These are phyloP conservation scores for Chytriomyces sp. DNA, from an alignment of 192 early-diverging fungal species.

Conservation along the genomic window DNA sequence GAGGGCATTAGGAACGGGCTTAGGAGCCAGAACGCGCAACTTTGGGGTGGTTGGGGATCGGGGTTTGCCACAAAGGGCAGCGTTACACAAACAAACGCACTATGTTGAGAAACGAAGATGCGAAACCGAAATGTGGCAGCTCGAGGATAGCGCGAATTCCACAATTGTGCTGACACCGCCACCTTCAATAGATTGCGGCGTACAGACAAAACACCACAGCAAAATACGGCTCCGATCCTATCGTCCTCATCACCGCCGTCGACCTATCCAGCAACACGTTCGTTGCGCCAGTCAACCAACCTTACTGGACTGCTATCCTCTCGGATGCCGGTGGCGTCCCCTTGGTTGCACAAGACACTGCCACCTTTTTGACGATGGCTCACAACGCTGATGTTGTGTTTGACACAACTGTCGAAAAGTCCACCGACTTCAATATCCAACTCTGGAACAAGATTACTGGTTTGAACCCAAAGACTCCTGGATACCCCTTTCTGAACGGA, in stretches of 20 bases:
- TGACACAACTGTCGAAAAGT: not conserved
- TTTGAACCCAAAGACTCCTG: not conserved
- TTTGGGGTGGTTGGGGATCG: no score
- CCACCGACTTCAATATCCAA: not conserved
- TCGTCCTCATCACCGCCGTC: not conserved
- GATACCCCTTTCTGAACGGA: constrained; percentile 19
- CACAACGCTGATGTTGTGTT: constrained; percentile 7
- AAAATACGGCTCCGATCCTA: not conserved
- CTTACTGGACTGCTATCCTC: not conserved
- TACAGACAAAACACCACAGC: not conserved
- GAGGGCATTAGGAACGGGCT: no score
- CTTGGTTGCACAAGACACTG: not conserved
- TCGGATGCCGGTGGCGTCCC: constrained; percentile 9
- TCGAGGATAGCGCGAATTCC: no score
- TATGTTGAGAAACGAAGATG: no score
- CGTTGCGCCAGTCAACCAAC: not conserved
- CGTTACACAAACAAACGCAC: no score
- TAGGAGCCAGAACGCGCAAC: no score
- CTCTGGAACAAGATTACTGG: constrained; percentile 2
- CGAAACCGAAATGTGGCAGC: no score
- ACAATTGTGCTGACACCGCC: no score
- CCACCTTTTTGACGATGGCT: not conserved
- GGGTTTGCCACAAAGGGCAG: no score
- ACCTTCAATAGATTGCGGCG: not conserved
- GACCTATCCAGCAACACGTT: not conserved